phyloP scores from a whole-genome alignment of 2,329 filamentous ascomycete species.

The Colletotrichum abscissum region DNA sequence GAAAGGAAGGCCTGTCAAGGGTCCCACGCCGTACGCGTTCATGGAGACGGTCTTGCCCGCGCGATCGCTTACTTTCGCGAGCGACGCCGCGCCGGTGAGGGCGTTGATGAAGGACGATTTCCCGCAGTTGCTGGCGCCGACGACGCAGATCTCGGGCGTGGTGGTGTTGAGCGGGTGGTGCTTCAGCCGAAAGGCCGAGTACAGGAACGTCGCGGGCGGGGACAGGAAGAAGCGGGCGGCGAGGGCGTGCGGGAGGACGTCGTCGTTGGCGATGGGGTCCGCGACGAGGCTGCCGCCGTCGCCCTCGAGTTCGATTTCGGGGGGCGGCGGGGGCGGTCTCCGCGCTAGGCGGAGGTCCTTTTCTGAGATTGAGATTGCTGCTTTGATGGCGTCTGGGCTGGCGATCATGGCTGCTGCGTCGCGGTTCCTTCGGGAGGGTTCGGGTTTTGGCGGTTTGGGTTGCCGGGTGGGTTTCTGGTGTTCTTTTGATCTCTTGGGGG shows the following conservation, averaged over 20 bases:
- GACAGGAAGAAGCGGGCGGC: conserved; percentile 22
- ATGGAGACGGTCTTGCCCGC: conserved; percentile 66
- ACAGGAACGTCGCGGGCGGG: conserved; percentile 52
- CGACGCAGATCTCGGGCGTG: conserved; percentile 75
- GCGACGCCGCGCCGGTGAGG: conserved; percentile 64
- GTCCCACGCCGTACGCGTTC: conserved; percentile 67
- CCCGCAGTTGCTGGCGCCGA: conserved; percentile 90
- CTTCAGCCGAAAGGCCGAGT: conserved; percentile 60
- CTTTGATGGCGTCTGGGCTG: neutral
- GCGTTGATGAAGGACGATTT: conserved; percentile 92
- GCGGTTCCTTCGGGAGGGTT: neutral
- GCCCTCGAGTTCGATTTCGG: neutral
- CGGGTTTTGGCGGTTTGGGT: neutral
- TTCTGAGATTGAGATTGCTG: neutral
- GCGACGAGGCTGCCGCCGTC: conserved; percentile 16
- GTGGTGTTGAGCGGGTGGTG: conserved; percentile 62
- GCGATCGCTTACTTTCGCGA: conserved; percentile 61
- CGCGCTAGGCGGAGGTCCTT: neutral
- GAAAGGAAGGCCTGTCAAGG: conserved; percentile 40
- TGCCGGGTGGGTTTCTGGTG: neutral
- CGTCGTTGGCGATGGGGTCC: neutral
- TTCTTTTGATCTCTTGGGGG: conserved; percentile 10
- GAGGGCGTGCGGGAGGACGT: neutral
- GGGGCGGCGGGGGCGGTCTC: neutral
- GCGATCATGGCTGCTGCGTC: neutral